Percentiles rank a stretch among this genome's conserved stretches.
Evolutionary conservation across 2,329 filamentous ascomycete species (phyloP).

Genomic region (Rhytidhysteron rufulum): DNA sequence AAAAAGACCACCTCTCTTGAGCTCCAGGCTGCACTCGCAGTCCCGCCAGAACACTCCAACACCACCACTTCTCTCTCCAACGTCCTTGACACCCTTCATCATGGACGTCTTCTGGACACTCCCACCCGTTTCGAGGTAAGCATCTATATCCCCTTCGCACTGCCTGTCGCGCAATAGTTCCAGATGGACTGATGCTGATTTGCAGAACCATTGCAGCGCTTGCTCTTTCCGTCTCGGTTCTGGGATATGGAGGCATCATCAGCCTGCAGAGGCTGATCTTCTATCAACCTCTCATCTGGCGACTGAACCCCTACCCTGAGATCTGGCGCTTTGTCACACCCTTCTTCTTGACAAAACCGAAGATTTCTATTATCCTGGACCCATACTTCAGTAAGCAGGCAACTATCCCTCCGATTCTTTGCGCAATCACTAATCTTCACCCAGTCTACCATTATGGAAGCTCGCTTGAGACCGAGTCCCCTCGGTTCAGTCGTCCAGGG

Average conservation of each 20-base stretch:
- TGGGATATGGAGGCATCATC: constrained; percentile 57
- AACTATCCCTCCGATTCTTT: neutral
- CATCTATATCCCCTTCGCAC: constrained; percentile 2
- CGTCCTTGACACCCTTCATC: constrained; percentile 15
- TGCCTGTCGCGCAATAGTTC: too few relatives aligned
- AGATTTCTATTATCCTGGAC: constrained; percentile 62
- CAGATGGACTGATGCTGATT: constrained; percentile 50
- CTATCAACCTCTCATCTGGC: constrained; percentile 51
- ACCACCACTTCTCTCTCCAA: constrained; percentile 12
- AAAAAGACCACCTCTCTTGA: neutral
- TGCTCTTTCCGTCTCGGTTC: constrained; percentile 60
- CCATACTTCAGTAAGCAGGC: constrained; percentile 66
- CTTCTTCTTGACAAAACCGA: constrained; percentile 56
- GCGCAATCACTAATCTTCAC: constrained; percentile 24
- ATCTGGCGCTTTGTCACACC: constrained; percentile 57
- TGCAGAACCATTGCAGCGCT: constrained; percentile 64
- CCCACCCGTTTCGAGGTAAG: constrained; percentile 64
- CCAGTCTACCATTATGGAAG: constrained; percentile 72
- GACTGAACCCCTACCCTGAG: constrained; percentile 50
- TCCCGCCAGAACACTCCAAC: constrained; percentile 9
- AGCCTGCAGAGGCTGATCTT: constrained; percentile 53
- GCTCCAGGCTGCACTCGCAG: constrained; percentile 32
- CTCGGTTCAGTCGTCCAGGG: constrained; percentile 70
- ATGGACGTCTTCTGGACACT: constrained; percentile 64
- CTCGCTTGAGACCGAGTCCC: constrained; percentile 66